phyloP scores from a whole-genome alignment of 805 yeast genomes.

The Zygotorulaspora sp. region DNA sequence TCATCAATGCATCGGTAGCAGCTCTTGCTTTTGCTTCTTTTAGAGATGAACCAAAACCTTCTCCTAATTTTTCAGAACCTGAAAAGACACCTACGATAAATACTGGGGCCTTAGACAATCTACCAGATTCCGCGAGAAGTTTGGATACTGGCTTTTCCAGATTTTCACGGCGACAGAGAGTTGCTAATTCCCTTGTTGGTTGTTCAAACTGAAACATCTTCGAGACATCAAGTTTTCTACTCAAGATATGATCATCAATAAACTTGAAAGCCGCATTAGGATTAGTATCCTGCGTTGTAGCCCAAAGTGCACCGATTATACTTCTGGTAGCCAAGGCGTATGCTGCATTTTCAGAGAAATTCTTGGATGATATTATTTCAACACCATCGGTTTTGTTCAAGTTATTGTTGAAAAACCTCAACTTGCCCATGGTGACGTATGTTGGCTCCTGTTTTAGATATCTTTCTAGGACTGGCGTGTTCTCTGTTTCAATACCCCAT shows the following conservation, averaged over 20 bases:
- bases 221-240: slow-evolving; percentile 74
- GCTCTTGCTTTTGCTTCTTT: slow-evolving; percentile 91
- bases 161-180: slow-evolving; percentile 69
- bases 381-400: slow-evolving; percentile 47
- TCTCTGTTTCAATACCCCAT: slow-evolving; percentile 90
- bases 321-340: slow-evolving; percentile 73
- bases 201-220: slow-evolving; percentile 74
- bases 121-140: slow-evolving; percentile 89
- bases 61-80: slow-evolving; percentile 80
- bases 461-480: slow-evolving; percentile 56
- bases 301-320: slow-evolving; percentile 75
- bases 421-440: slow-evolving; percentile 63
- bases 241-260: slow-evolving; percentile 67
- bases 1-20: slow-evolving; percentile 82
- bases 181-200: slow-evolving; percentile 80
- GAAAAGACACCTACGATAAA: slow-evolving; percentile 88
- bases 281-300: slow-evolving; percentile 43
- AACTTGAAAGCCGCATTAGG: slow-evolving; percentile 65
- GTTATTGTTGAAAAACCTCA: slow-evolving; percentile 43
- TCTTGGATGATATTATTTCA: slow-evolving; percentile 39
- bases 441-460: slow-evolving; percentile 65
- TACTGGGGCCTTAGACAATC: slow-evolving; percentile 76
- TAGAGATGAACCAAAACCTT: slow-evolving; percentile 88
- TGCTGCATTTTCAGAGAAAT: slow-evolving; percentile 34
- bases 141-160: slow-evolving; percentile 73